Evolutionary conservation across 305 asterid species (phyloP), one percentile per base, ranked within the genome.

Genomic region (Fraxinus ornus): DNA sequence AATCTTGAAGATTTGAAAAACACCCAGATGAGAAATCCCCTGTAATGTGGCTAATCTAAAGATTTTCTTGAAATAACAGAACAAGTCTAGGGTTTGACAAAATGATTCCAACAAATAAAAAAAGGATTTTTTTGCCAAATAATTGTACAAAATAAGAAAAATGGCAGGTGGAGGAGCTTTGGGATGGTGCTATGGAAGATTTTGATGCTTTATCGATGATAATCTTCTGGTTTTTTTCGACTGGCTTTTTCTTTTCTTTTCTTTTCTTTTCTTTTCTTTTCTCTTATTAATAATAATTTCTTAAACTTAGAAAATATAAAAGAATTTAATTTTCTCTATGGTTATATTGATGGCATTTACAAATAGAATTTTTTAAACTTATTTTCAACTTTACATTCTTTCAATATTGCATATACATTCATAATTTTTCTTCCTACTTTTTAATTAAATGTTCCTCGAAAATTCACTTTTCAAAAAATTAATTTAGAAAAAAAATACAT

Each of bases 31-130:
- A 24, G 57, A 24, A 36, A 36, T 75, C 19, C 57, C 60, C 57
- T 19, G 55, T 66, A 21, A 71, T 66, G 81, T 1, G 47, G 75
- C 79, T 84, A 82, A 85, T 86, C 83, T 80, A 68, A 57, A 36
- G 79, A 47, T 74, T 78, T 82, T 88, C 79, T 41, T 12, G 8
- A 72, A 57, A 79, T 9, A 73, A 37, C 72, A 57, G 79, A 68
- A 47, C 30, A 35, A 57, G 78, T 17, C 19, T 75, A n/a, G 80
- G 44, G 64, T 62, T 75, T 73, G 26, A 26, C 60, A 26, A 68
- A 13, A 28, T 36, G 6, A 39, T 5, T 28, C 7, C 19, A 26
- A 62, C n/a, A 49, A 60, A 10, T 32, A 79, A 36, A 52, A 75
- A 30, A 74, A 39, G 64, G 57, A 17, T 12, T 13, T 41, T 26